Percentiles rank a stretch among this genome's conserved stretches.
phyloP scores from a whole-genome alignment of 768 basidiomycete species.

The Lactifluus volemus region DNA sequence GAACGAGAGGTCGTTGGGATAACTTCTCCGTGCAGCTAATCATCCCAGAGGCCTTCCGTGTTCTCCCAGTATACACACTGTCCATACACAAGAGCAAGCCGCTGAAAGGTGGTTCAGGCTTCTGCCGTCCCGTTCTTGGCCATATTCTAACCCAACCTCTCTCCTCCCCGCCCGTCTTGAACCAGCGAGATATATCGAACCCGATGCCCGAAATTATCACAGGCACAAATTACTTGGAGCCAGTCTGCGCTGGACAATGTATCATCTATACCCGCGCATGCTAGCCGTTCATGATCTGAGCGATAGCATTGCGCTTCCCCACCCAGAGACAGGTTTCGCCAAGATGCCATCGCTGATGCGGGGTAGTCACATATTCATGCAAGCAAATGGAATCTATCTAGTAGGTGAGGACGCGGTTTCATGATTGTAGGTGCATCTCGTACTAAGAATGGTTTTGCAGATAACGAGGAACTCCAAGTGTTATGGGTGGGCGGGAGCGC shows the following conservation, averaged over 20 bases:
- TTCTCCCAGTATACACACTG: constrained; percentile 73
- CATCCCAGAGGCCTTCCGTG: constrained; percentile 87
- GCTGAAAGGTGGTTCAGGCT: constrained; percentile 59
- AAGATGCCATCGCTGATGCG: constrained; percentile 73
- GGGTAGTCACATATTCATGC: constrained; percentile 79
- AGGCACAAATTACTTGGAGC: constrained; percentile 68
- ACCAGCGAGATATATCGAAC: constrained; percentile 74
- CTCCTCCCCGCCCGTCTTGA: neutral
- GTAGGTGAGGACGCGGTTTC: constrained; percentile 45
- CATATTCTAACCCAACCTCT: neutral
- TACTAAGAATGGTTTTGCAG: constrained; percentile 31
- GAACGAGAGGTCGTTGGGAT: neutral
- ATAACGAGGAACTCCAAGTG: constrained; percentile 81
- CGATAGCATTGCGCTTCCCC: constrained; percentile 60
- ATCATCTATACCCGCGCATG: constrained; percentile 80
- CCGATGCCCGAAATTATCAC: constrained; percentile 89
- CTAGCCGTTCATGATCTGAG: constrained; percentile 83
- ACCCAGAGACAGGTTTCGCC: constrained; percentile 47
- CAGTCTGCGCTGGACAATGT: constrained; percentile 60
- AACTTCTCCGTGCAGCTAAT: constrained; percentile 53
- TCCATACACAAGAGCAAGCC: constrained; percentile 84
- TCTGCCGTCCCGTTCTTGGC: neutral
- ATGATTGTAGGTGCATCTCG: neutral
- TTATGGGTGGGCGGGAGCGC: constrained; percentile 85
- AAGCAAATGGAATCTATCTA: constrained; percentile 84